phyloP scores from a whole-genome alignment of 1,284 basidiomycete species.

The Naganishia cerealis region DNA sequence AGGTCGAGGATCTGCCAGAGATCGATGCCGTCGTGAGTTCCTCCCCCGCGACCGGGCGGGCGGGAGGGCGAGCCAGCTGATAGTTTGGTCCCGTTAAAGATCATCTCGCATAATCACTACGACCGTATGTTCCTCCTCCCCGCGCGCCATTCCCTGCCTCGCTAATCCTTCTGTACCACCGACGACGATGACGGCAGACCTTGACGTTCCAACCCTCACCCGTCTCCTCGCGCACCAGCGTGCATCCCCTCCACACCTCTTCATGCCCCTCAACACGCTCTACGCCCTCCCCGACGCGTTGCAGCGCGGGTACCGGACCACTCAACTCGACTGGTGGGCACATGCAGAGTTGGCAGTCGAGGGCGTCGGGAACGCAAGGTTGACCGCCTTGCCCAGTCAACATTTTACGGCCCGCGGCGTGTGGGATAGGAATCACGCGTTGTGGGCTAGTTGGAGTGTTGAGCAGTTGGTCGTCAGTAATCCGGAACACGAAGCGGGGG shows the following conservation, averaged over 20 bases:
- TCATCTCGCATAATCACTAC: constrained; percentile 65
- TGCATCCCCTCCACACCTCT: constrained; percentile 59
- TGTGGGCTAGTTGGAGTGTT: constrained; percentile 66
- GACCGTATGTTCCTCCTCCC: constrained; percentile 58
- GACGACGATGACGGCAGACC: constrained; percentile 38
- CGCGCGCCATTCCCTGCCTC: not conserved
- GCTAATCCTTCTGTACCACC: constrained; percentile 11
- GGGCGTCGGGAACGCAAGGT: constrained; percentile 54
- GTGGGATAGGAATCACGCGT: constrained; percentile 60
- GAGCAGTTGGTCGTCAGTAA: constrained; percentile 44
- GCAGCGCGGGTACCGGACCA: constrained; percentile 54
- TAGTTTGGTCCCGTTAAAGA: constrained; percentile 32
- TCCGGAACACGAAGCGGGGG: constrained; percentile 11
- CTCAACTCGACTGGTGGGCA: constrained; percentile 73
- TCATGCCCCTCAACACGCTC: constrained; percentile 64
- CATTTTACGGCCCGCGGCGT: constrained; percentile 60
- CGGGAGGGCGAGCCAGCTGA: constrained; percentile 35
- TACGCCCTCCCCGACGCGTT: constrained; percentile 58
- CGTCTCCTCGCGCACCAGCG: constrained; percentile 50
- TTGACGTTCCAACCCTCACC: constrained; percentile 62
- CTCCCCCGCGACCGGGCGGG: too few relatives aligned
- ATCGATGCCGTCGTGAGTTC: constrained; percentile 66
- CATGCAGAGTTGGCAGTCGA: constrained; percentile 55
- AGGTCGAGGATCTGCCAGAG: constrained; percentile 63
- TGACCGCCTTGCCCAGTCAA: constrained; percentile 55